phyloP scores from a whole-genome alignment of 768 basidiomycete genomes.

The Termitomyces sp. region DNA sequence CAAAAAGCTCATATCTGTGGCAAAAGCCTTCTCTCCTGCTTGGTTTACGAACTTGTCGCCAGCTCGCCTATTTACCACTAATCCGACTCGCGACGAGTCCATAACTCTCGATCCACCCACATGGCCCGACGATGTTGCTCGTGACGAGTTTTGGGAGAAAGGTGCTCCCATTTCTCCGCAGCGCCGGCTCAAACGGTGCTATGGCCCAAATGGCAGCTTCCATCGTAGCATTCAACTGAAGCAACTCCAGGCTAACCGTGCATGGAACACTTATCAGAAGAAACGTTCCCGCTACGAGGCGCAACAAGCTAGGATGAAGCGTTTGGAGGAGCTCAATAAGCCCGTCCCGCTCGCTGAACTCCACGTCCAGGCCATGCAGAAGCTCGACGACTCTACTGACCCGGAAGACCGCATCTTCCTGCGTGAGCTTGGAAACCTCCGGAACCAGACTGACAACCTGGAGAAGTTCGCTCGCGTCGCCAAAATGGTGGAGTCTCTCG shows the following conservation, averaged over 20 bases:
- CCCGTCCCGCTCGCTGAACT: background rate
- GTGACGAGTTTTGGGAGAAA: conserved; percentile 3
- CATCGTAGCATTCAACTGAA: conserved; percentile 2
- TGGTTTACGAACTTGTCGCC: conserved; percentile 8
- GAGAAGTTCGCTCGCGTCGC: background rate
- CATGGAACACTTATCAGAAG: background rate
- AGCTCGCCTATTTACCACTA: conserved; percentile 4
- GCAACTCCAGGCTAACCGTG: background rate
- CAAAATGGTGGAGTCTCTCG: background rate
- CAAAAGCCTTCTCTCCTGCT: conserved; percentile 1
- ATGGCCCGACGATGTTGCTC: conserved; percentile 4
- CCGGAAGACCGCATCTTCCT: conserved; percentile 10
- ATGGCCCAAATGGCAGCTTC: conserved; percentile 5
- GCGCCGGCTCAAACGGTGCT: background rate
- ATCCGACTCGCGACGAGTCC: background rate
- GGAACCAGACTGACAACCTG: conserved; percentile 3
- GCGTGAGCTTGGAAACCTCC: conserved; percentile 6
- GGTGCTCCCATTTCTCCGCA: background rate
- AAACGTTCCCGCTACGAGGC: conserved; percentile 3
- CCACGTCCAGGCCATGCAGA: background rate
- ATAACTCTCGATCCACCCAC: conserved; percentile 3
- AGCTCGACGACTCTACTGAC: conserved; percentile 1
- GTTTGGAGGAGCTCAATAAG: background rate
- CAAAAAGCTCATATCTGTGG: conserved; percentile 10
- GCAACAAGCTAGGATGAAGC: background rate